Percentiles rank a stretch among this genome's conserved stretches.
Conservation (phyloP, 108 stramenopile genomes). For the Tribonema minus region DNA sequence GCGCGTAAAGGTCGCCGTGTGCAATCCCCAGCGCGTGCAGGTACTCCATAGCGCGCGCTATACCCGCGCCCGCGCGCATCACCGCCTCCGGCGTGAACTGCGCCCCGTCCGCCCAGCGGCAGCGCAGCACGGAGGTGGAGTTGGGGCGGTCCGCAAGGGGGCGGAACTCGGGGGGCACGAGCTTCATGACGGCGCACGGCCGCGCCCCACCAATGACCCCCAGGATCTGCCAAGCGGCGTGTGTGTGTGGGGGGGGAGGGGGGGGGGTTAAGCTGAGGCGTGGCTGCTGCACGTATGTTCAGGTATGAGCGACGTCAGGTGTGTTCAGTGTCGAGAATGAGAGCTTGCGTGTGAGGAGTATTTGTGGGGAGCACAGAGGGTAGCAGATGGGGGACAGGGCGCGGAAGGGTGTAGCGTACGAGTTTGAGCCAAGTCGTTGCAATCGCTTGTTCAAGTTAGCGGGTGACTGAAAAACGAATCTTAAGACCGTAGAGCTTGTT, state of each 20-base stretch:
- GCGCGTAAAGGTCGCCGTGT: conserved; percentile 49
- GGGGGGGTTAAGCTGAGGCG: neutral
- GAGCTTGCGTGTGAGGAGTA: too few species aligned
- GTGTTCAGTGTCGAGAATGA: too few species aligned
- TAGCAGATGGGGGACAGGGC: too few species aligned
- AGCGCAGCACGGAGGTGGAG: conserved; percentile 36
- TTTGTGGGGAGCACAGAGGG: too few species aligned
- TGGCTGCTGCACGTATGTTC: neutral
- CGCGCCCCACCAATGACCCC: neutral
- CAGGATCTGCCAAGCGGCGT: too few species aligned
- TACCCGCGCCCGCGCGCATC: conserved; percentile 3
- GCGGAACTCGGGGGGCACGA: neutral
- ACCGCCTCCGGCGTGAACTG: conserved; percentile 27
- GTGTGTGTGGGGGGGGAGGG: neutral
- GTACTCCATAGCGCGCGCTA: conserved; percentile 31
- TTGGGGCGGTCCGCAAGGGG: conserved; percentile 38
- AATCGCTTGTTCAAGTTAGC: too few species aligned
- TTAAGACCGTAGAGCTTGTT: too few species aligned
- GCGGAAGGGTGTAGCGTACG: too few species aligned
- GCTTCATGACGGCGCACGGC: neutral
- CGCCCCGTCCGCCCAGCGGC: conserved; percentile 27
- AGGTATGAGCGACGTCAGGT: neutral
- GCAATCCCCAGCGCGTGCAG: conserved; percentile 31
- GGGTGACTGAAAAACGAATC: too few species aligned
- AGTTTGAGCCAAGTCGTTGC: too few species aligned